phyloP scores from a whole-genome alignment of 2,329 filamentous ascomycete genomes.

The Thelonectria rubi region DNA sequence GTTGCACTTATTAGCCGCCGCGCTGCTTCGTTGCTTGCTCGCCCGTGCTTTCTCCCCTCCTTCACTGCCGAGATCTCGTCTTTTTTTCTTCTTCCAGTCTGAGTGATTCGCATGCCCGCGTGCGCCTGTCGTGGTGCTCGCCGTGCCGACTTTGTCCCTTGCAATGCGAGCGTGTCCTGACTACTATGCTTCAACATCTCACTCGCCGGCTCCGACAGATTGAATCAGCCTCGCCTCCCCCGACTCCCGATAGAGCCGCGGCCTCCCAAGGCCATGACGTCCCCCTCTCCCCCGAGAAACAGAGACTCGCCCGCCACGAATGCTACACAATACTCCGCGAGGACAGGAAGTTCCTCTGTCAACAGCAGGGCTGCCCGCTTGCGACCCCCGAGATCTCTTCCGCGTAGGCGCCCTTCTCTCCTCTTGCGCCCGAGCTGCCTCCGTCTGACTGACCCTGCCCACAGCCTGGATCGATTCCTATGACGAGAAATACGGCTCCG shows the following conservation, averaged over 20 bases:
- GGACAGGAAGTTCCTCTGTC: constrained; percentile 35
- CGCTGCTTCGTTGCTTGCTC: too few species aligned
- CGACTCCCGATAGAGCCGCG: constrained; percentile 20
- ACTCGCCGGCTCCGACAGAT: constrained; percentile 35
- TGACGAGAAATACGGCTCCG: constrained; percentile 52
- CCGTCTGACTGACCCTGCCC: constrained; percentile 18
- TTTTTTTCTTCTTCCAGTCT: neutral
- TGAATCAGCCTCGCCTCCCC: constrained; percentile 8
- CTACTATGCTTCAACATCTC: constrained; percentile 36
- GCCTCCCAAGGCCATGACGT: constrained; percentile 38
- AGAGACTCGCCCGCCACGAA: constrained; percentile 35
- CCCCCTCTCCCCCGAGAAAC: constrained; percentile 40
- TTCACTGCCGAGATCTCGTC: neutral
- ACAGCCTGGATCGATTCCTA: constrained; percentile 62
- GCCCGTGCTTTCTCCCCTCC: too few species aligned
- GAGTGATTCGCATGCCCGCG: constrained; percentile 19
- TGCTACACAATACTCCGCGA: constrained; percentile 32
- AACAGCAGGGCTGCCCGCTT: constrained; percentile 31
- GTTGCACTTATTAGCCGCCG: neutral
- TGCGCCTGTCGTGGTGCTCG: constrained; percentile 30
- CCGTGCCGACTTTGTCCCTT: constrained; percentile 31
- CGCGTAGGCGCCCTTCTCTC: constrained; percentile 35
- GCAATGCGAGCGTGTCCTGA: constrained; percentile 38
- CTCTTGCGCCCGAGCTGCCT: neutral
- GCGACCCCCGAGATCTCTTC: constrained; percentile 41